Conservation (phyloP, 495 filamentous ascomycete species). For the Cryomyces minteri region DNA sequence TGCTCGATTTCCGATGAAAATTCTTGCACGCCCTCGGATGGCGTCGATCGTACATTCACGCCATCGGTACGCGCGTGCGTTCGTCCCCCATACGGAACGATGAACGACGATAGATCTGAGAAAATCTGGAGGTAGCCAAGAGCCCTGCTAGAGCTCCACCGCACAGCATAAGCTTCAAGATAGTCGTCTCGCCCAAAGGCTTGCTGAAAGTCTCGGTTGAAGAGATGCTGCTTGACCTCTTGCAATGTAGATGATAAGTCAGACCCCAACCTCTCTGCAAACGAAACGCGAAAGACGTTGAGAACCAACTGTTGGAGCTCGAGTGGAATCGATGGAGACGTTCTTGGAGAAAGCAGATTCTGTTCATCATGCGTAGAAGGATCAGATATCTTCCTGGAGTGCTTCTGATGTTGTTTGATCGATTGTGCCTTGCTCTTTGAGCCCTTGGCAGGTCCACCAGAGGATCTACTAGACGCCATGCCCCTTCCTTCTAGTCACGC, state of each 20-base stretch:
- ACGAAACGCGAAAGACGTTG: slow-evolving; percentile 53
- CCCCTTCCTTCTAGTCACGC: too few species aligned
- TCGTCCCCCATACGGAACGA: slow-evolving; percentile 16
- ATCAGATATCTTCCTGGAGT: too few species aligned
- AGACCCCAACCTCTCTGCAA: slow-evolving; percentile 25
- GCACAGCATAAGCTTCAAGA: slow-evolving; percentile 61
- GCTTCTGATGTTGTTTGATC: too few species aligned
- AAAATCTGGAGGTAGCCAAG: slow-evolving; percentile 62
- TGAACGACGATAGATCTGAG: slow-evolving; percentile 9
- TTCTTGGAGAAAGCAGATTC: too few species aligned
- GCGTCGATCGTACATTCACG: background rate
- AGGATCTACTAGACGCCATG: too few species aligned
- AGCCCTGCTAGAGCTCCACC: slow-evolving; percentile 73
- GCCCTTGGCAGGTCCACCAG: too few species aligned
- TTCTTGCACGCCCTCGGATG: background rate
- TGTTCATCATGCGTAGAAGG: too few species aligned
- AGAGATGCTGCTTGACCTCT: slow-evolving; percentile 65
- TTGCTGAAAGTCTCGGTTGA: slow-evolving; percentile 58
- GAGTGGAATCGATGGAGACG: slow-evolving; percentile 6
- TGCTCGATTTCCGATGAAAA: background rate
- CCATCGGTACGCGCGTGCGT: slow-evolving; percentile 8
- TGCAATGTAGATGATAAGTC: slow-evolving; percentile 44
- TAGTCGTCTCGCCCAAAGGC: slow-evolving; percentile 56
- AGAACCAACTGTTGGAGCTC: slow-evolving; percentile 55
- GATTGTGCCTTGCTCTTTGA: too few species aligned